Evolutionary conservation across 306 rosid species (phyloP).

Genomic region (Aeschynomene evenia): DNA sequence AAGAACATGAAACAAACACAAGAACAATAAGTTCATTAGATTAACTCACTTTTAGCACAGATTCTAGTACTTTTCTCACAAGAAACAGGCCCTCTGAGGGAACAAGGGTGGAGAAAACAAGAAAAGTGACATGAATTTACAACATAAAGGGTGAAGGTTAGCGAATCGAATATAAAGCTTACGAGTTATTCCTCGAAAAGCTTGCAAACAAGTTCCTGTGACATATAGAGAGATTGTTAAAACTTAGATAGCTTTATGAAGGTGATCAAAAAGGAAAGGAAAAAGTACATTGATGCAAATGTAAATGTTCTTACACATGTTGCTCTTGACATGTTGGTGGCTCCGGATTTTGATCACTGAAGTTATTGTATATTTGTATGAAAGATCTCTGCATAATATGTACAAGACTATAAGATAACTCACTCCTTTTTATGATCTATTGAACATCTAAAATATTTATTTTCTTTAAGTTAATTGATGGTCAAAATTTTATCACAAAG

Average conservation of each 20-base stretch:
- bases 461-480: neutral
- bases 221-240: slow-evolving; percentile 8
- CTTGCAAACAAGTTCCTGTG: slow-evolving; percentile 59
- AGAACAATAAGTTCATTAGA: neutral
- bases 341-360: neutral
- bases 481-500: neutral
- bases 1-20: neutral
- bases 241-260: neutral
- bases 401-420: neutral
- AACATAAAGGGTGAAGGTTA: neutral
- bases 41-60: slow-evolving; percentile 46
- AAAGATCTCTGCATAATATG: slow-evolving; percentile 48
- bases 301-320: slow-evolving; percentile 37
- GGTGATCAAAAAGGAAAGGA: neutral
- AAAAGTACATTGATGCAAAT: neutral
- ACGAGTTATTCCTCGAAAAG: slow-evolving; percentile 44
- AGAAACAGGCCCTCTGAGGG: slow-evolving; percentile 35
- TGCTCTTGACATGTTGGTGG: slow-evolving; percentile 7
- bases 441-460: neutral
- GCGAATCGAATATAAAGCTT: slow-evolving; percentile 32
- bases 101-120: slow-evolving; percentile 10
- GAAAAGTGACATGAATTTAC: neutral
- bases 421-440: neutral
- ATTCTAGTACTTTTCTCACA: slow-evolving; percentile 30
- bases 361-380: slow-evolving; percentile 61